Evolutionary conservation across 1,284 basidiomycete genomes (phyloP).

Genomic region (Xerocomus nothofagi): DNA sequence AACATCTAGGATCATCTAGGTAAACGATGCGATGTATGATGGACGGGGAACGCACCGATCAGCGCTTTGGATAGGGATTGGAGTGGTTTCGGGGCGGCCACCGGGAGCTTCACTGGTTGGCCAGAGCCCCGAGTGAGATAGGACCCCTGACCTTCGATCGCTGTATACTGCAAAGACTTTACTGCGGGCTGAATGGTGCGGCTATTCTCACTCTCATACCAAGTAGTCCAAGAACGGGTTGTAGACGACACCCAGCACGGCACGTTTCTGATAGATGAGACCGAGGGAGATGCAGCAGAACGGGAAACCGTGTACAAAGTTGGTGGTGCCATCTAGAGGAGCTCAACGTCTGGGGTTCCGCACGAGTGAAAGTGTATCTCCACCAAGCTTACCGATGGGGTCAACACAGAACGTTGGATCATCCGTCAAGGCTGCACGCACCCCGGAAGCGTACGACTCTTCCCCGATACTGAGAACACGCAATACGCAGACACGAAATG

Average conservation of each 20-base stretch:
- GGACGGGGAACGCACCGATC: slow-evolving; percentile 47
- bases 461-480: slow-evolving; percentile 77
- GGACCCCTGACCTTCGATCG: slow-evolving; percentile 75
- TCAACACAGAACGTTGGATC: slow-evolving; percentile 91
- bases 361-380: slow-evolving; percentile 19
- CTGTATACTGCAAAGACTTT: slow-evolving; percentile 63
- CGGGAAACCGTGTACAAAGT: slow-evolving; percentile 94
- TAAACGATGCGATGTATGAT: neutral
- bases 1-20: slow-evolving; percentile 49
- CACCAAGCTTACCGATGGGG: slow-evolving; percentile 56
- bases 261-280: slow-evolving; percentile 75
- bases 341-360: neutral
- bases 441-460: slow-evolving; percentile 79
- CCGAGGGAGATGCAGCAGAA: slow-evolving; percentile 91
- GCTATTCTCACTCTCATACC: slow-evolving; percentile 40
- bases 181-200: neutral
- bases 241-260: slow-evolving; percentile 88
- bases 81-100: slow-evolving; percentile 65
- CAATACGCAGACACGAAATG: neutral
- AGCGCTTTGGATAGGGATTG: slow-evolving; percentile 80
- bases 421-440: slow-evolving; percentile 73
- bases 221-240: slow-evolving; percentile 89
- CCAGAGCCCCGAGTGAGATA: slow-evolving; percentile 59
- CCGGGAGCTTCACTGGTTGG: slow-evolving; percentile 65
- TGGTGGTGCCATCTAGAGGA: slow-evolving; percentile 80